Percentiles rank a stretch among this genome's conserved stretches.
These are phyloP conservation scores for Helenozyma rhizophorensis DNA, from an alignment of 805 yeast genomes.

Conservation along the genomic window DNA sequence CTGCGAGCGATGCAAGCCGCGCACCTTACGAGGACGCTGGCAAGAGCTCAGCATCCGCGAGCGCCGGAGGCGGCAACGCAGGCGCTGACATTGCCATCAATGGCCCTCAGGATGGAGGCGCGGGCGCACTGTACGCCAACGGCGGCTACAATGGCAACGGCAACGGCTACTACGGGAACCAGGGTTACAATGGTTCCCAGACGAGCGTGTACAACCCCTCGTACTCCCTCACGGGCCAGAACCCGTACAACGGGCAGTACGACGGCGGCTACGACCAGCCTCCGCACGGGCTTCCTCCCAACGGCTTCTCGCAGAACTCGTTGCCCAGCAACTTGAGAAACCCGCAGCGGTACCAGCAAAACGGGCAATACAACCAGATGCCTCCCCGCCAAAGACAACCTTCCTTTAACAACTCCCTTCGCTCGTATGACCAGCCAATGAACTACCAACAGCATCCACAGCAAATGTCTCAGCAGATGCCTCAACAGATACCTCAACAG, in stretches of 20 bases:
- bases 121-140: neutral
- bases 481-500: conserved; percentile 3
- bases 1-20: neutral
- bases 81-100: conserved; percentile 3
- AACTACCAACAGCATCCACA: conserved; percentile 4
- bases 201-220: conserved; percentile 4
- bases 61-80: no score
- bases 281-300: conserved; percentile 29
- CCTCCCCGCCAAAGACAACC: conserved; percentile 9
- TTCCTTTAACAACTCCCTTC: conserved; percentile 12
- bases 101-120: neutral
- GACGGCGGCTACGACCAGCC: conserved; percentile 22
- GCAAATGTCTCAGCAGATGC: conserved; percentile 7
- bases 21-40: conserved; percentile 1
- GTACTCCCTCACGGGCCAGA: conserved; percentile 9
- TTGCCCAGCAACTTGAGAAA: conserved; percentile 24
- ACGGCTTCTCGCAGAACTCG: conserved; percentile 23
- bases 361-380: conserved; percentile 2
- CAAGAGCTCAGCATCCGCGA: conserved; percentile 5
- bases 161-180: neutral
- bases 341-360: conserved; percentile 20
- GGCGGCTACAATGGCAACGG: conserved; percentile 3
- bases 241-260: conserved; percentile 5
- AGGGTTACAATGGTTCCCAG: neutral
- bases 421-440: conserved; percentile 8